phyloP scores from a whole-genome alignment of 305 asterid species.

The Solanum chacoense region DNA sequence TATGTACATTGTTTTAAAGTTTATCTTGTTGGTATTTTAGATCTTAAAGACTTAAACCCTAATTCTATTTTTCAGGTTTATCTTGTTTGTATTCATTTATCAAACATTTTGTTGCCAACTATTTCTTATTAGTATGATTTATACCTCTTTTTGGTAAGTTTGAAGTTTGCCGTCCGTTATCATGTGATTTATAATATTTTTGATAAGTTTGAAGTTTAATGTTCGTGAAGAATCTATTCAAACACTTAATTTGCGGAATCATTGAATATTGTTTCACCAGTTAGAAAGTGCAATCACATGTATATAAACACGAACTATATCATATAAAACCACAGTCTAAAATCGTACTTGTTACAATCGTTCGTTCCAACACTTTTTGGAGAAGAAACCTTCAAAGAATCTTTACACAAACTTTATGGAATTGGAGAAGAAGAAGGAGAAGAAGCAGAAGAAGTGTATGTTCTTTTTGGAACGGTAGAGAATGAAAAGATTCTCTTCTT shows the following conservation, averaged over 20 bases:
- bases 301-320: too few species aligned
- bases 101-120: neutral
- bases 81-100: neutral
- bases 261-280: neutral
- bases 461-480: too few species aligned
- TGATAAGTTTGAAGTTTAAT: neutral
- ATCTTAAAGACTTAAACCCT: neutral
- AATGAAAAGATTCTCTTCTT: too few species aligned
- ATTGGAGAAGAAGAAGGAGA: too few species aligned
- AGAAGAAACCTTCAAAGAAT: too few species aligned
- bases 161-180: neutral
- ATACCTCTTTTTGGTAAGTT: neutral
- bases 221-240: neutral
- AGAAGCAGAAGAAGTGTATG: too few species aligned
- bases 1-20: neutral
- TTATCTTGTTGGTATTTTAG: neutral
- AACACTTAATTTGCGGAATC: too few species aligned
- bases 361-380: too few species aligned
- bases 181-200: neutral
- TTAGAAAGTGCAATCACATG: neutral
- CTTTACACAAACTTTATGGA: neutral
- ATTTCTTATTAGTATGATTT: neutral
- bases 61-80: neutral
- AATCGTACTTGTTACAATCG: too few species aligned
- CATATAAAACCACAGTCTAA: too few species aligned